A percentile compares a stretch with the other conserved stretches of the same genome.
Conservation (phyloP, 2,329 filamentous ascomycete genomes). For the Botrytis pseudocinerea region DNA sequence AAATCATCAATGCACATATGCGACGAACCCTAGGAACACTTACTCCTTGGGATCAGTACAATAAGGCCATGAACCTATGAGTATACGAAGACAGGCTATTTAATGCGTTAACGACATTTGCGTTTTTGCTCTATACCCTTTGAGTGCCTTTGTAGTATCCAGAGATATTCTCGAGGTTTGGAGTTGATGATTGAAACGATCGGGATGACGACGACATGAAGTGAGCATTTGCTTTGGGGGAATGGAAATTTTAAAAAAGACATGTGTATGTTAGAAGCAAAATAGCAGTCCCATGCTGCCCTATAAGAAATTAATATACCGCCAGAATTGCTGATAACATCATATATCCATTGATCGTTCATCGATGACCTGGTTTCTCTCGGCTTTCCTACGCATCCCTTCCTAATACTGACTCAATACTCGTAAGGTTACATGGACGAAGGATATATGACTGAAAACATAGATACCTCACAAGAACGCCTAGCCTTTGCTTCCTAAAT, state of each 20-base stretch:
- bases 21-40: slow-evolving; percentile 83
- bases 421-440: background rate
- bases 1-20: slow-evolving; percentile 87
- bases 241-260: background rate
- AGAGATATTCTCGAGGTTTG: background rate
- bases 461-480: background rate
- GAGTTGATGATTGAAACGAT: background rate
- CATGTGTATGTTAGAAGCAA: slow-evolving; percentile 1
- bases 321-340: slow-evolving; percentile 1
- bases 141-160: background rate
- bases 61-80: slow-evolving; percentile 27
- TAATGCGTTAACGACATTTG: slow-evolving; percentile 13
- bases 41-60: slow-evolving; percentile 60
- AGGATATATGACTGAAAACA: background rate
- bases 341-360: background rate
- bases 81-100: background rate
- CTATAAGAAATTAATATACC: slow-evolving; percentile 9
- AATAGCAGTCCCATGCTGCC: background rate
- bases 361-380: background rate
- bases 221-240: background rate
- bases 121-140: slow-evolving; percentile 19
- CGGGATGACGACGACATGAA: background rate
- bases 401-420: background rate
- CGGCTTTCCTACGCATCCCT: background rate
- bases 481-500: background rate